Evolutionary conservation across 345 rosid species (phyloP).

Genomic region (Xanthoceras sorbifolium): DNA sequence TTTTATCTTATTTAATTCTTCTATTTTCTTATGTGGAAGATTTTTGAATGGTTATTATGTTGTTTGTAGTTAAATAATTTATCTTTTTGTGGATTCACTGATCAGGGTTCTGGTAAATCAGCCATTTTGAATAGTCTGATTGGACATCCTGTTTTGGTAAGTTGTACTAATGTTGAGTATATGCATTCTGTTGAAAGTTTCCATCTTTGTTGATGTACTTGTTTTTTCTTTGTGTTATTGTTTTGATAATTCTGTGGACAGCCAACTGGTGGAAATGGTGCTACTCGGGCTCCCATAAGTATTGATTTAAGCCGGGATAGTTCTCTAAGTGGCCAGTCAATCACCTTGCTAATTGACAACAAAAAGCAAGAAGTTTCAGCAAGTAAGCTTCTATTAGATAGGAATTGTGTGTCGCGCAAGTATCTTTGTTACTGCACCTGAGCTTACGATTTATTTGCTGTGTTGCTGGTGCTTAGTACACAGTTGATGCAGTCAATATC

Average conservation of each 20-base stretch:
- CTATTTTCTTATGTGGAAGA: background rate
- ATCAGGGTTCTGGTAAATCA: constrained; percentile 99
- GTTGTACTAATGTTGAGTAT: constrained; percentile 27
- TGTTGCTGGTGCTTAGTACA: background rate
- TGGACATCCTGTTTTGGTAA: constrained; percentile 95
- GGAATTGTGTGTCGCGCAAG: too few species aligned
- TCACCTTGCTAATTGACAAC: constrained; percentile 80
- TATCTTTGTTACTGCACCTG: too few species aligned
- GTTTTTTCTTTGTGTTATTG: background rate
- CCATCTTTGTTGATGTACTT: constrained; percentile 12
- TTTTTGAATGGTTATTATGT: constrained; percentile 9
- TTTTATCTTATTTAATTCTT: background rate
- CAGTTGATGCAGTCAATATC: background rate
- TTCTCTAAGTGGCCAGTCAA: constrained; percentile 76
- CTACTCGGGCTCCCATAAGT: constrained; percentile 91
- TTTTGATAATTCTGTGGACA: constrained; percentile 31
- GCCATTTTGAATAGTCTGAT: constrained; percentile 89
- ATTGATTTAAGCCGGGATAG: constrained; percentile 69
- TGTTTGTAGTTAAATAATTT: background rate
- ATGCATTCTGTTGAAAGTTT: constrained; percentile 14
- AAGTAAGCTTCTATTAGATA: constrained; percentile 45
- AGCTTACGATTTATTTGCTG: constrained; percentile 10
- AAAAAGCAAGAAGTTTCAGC: constrained; percentile 96
- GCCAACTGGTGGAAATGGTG: constrained; percentile 99
- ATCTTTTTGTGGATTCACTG: constrained; percentile 16